phyloP scores from a whole-genome alignment of 2,329 filamentous ascomycete species.

The Botrytis sinoallii region DNA sequence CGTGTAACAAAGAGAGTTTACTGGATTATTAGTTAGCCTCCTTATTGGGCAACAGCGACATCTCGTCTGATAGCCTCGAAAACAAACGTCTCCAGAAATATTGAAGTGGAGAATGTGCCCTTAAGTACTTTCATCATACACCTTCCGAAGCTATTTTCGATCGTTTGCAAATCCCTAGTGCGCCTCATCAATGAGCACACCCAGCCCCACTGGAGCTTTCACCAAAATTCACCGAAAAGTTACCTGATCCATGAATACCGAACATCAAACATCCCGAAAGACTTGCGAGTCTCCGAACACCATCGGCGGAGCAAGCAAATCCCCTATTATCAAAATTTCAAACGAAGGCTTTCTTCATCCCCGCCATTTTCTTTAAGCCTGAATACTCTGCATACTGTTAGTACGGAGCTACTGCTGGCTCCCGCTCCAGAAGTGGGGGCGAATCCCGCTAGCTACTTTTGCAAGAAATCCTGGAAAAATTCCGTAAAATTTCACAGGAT shows the following conservation, averaged over 20 bases:
- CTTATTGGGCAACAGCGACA: background rate
- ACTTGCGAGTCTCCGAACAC: background rate
- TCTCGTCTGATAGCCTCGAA: background rate
- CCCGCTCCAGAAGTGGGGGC: background rate
- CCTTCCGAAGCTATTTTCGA: background rate
- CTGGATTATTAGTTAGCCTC: background rate
- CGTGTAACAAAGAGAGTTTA: background rate
- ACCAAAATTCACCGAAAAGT: background rate
- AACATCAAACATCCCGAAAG: background rate
- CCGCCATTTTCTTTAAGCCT: background rate
- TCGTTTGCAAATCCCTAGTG: background rate
- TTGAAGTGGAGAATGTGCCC: background rate
- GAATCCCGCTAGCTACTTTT: background rate
- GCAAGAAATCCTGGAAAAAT: background rate
- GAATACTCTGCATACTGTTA: background rate
- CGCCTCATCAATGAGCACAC: background rate
- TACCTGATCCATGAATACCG: background rate
- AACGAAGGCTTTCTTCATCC: background rate
- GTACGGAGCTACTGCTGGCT: background rate
- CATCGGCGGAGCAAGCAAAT: too few species aligned
- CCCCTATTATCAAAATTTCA: background rate
- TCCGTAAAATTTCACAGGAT: background rate
- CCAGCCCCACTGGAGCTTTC: background rate
- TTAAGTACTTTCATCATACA: background rate
- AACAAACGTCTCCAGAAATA: background rate